phyloP scores from a whole-genome alignment of 768 basidiomycete genomes.

The Chalciporus pseudorubinellus region DNA sequence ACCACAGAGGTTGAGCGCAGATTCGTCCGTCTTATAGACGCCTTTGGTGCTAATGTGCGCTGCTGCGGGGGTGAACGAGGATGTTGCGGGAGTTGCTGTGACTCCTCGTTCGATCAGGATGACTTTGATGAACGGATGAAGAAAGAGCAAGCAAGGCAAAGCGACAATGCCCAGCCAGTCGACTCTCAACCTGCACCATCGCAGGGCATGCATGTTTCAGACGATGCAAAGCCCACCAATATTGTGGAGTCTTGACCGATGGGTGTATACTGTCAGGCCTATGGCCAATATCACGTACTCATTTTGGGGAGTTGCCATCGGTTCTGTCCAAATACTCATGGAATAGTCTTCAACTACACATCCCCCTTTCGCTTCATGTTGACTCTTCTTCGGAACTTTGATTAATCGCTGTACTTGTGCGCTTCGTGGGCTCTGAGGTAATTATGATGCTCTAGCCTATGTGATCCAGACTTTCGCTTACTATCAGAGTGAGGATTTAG shows the following conservation, averaged over 20 bases:
- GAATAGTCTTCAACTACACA: no score
- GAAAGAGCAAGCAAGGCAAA: slow-evolving; percentile 19
- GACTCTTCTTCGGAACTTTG: no score
- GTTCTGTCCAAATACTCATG: no score
- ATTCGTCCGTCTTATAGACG: slow-evolving; percentile 7
- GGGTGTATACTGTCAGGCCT: not conserved
- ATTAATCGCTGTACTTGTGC: no score
- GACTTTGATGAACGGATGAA: slow-evolving; percentile 30
- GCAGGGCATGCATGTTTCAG: slow-evolving; percentile 16
- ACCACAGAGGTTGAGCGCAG: not conserved
- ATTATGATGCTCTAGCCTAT: no score
- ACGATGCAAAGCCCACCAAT: slow-evolving; percentile 2
- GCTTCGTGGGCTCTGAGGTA: no score
- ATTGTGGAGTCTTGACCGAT: not conserved
- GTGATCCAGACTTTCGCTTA: no score
- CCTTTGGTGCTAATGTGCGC: slow-evolving; percentile 18
- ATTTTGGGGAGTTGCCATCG: not conserved
- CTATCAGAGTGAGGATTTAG: slow-evolving; percentile 11
- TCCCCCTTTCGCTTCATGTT: no score
- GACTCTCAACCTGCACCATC: slow-evolving; percentile 23
- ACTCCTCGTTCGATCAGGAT: slow-evolving; percentile 29
- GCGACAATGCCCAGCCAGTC: slow-evolving; percentile 8
- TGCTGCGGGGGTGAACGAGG: slow-evolving; percentile 29
- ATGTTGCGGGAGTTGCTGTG: slow-evolving; percentile 28
- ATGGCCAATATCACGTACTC: not conserved